These are phyloP conservation scores for Skeletonema marinoi DNA, from an alignment of 108 stramenopile species.

Conservation along the genomic window DNA sequence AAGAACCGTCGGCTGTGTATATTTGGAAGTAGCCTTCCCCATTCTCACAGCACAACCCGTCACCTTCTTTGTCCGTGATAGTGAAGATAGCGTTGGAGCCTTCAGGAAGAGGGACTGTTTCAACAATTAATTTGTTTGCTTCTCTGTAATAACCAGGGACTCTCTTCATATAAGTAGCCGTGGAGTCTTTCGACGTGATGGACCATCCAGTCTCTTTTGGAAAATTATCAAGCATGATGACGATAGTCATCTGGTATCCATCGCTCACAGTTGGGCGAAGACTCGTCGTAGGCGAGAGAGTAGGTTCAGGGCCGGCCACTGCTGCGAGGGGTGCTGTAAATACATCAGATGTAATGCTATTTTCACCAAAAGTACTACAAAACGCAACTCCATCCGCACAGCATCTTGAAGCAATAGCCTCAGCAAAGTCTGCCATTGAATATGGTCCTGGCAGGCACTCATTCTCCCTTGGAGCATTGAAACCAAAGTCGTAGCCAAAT, in stretches of 20 bases:
- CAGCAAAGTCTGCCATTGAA: slow-evolving; percentile 1
- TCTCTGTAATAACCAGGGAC: slow-evolving; percentile 17
- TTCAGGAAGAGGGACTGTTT: slow-evolving; percentile 16
- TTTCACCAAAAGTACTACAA: slow-evolving; percentile 13
- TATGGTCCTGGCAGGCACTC: slow-evolving; percentile 2
- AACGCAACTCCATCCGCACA: slow-evolving; percentile 25
- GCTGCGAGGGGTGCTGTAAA: background rate
- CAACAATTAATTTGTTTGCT: slow-evolving; percentile 1
- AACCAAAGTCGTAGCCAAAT: slow-evolving; percentile 21
- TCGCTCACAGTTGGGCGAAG: slow-evolving; percentile 11
- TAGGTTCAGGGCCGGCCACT: background rate
- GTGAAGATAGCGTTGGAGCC: slow-evolving; percentile 9
- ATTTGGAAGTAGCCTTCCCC: slow-evolving; percentile 18
- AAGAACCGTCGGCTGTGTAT: slow-evolving; percentile 8
- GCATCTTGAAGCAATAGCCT: slow-evolving; percentile 14
- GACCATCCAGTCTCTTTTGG: slow-evolving; percentile 14
- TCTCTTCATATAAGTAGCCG: slow-evolving; percentile 7
- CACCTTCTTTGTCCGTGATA: slow-evolving; percentile 17
- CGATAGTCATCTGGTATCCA: background rate
- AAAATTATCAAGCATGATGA: slow-evolving; percentile 16
- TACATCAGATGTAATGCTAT: background rate
- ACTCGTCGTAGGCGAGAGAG: slow-evolving; percentile 10
- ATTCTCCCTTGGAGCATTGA: slow-evolving; percentile 28
- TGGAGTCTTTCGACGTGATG: slow-evolving; percentile 5
- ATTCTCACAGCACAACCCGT: slow-evolving; percentile 21